These are phyloP conservation scores for Lindgomyces ingoldianus DNA, from an alignment of 495 filamentous ascomycete species.

Conservation along the genomic window DNA sequence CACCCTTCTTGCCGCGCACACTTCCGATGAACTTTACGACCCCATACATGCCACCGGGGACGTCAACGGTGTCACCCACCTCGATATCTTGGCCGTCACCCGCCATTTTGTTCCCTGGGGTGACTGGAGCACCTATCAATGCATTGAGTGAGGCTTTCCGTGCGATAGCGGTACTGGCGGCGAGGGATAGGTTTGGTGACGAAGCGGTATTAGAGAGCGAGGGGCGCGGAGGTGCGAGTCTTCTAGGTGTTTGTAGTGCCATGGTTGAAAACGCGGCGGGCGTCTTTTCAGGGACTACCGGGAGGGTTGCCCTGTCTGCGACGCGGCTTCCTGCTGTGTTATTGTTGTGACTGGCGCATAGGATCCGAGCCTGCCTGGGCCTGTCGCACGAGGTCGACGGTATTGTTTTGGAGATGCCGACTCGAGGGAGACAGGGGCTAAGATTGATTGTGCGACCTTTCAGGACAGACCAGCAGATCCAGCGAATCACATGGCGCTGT, in stretches of 20 bases:
- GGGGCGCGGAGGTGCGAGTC: slow-evolving; percentile 48
- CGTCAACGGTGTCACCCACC: slow-evolving; percentile 88
- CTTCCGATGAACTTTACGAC: slow-evolving; percentile 84
- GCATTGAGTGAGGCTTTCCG: slow-evolving; percentile 68
- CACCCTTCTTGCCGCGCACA: slow-evolving; percentile 85
- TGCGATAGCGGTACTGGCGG: slow-evolving; percentile 51
- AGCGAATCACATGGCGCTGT: background rate
- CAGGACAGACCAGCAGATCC: background rate
- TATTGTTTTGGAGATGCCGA: background rate
- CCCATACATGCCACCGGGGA: slow-evolving; percentile 92
- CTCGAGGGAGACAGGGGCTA: background rate
- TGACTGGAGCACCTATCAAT: slow-evolving; percentile 58
- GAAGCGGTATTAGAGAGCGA: slow-evolving; percentile 57
- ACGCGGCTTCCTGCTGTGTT: slow-evolving; percentile 12
- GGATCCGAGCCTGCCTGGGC: background rate
- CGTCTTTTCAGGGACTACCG: background rate
- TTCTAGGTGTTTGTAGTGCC: slow-evolving; percentile 49
- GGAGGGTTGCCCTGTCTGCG: background rate
- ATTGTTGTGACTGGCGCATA: slow-evolving; percentile 21
- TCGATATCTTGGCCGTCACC: slow-evolving; percentile 60
- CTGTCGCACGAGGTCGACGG: slow-evolving; percentile 1
- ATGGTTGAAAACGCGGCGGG: slow-evolving; percentile 18
- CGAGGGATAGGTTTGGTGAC: slow-evolving; percentile 56
- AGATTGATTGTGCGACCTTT: background rate
- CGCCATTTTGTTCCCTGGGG: slow-evolving; percentile 42